phyloP scores from a whole-genome alignment of 2,329 filamentous ascomycete genomes.

The Cladosporium austrohemisphaericum region DNA sequence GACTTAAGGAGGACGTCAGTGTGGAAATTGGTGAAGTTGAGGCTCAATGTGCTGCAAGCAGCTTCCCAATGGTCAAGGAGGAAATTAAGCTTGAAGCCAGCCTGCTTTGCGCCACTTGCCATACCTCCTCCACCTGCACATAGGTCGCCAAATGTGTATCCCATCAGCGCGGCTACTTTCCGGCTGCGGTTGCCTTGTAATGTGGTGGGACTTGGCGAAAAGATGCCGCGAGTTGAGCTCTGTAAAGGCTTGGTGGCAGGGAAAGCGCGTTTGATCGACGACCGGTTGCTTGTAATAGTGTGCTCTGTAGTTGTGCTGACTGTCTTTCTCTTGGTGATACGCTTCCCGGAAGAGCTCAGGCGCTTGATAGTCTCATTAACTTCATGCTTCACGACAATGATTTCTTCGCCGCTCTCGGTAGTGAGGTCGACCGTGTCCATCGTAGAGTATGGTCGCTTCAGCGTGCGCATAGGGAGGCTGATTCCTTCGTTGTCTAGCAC shows the following conservation, averaged over 20 bases:
- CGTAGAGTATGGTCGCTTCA: neutral
- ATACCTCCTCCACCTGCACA: slow-evolving; percentile 73
- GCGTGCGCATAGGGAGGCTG: neutral
- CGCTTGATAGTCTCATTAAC: neutral
- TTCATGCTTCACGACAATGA: neutral
- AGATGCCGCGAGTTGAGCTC: too few species aligned
- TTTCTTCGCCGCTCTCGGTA: neutral
- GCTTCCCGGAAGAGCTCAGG: neutral
- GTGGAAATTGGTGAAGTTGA: slow-evolving; percentile 52
- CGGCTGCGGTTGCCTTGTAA: neutral
- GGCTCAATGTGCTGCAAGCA: slow-evolving; percentile 56
- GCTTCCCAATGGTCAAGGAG: slow-evolving; percentile 60
- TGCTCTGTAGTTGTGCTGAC: neutral
- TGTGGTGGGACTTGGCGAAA: too few species aligned
- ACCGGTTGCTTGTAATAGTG: neutral
- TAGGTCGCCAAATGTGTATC: slow-evolving; percentile 65
- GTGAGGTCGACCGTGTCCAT: neutral
- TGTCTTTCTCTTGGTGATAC: neutral
- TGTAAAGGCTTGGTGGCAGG: neutral
- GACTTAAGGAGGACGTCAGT: slow-evolving; percentile 16
- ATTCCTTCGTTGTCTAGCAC: neutral
- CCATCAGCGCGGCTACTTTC: neutral
- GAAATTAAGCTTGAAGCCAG: slow-evolving; percentile 58
- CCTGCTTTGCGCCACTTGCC: slow-evolving; percentile 58
- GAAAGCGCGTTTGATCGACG: neutral